phyloP scores from a whole-genome alignment of 768 basidiomycete species.

The Lactarius vividus region DNA sequence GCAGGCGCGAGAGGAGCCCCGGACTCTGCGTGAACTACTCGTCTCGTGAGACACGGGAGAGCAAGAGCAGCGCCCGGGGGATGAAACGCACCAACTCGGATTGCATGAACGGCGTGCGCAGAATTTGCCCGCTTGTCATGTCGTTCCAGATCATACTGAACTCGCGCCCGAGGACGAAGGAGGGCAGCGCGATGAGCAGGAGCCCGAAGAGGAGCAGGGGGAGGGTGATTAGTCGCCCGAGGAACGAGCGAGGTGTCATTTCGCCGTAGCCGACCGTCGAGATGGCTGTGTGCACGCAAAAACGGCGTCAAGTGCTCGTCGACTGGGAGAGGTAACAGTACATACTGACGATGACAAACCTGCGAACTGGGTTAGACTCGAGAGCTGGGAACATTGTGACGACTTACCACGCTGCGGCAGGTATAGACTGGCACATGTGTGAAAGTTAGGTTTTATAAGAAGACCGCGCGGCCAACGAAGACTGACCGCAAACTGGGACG shows the following conservation, averaged over 20 bases:
- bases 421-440: conserved; percentile 49
- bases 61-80: too few relatives aligned
- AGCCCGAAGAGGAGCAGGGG: conserved; percentile 87
- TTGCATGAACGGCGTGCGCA: not conserved
- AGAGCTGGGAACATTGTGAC: conserved; percentile 15
- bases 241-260: conserved; percentile 81
- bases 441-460: not conserved
- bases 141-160: conserved; percentile 89
- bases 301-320: not conserved
- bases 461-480: not conserved
- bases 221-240: conserved; percentile 83
- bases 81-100: conserved; percentile 6
- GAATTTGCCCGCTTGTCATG: conserved; percentile 47
- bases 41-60: not conserved
- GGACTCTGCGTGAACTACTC: conserved; percentile 3
- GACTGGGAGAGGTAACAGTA: conserved; percentile 27
- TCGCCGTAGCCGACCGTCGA: conserved; percentile 92
- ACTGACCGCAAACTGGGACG: conserved; percentile 70
- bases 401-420: conserved; percentile 73
- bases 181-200: conserved; percentile 84
- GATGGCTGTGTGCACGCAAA: conserved; percentile 52
- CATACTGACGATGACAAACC: conserved; percentile 79
- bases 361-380: conserved; percentile 20
- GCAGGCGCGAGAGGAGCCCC: conserved; percentile 7
- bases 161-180: conserved; percentile 88